These are phyloP conservation scores for Neonectria coccinea DNA, from an alignment of 2,329 filamentous ascomycete genomes.

Conservation along the genomic window DNA sequence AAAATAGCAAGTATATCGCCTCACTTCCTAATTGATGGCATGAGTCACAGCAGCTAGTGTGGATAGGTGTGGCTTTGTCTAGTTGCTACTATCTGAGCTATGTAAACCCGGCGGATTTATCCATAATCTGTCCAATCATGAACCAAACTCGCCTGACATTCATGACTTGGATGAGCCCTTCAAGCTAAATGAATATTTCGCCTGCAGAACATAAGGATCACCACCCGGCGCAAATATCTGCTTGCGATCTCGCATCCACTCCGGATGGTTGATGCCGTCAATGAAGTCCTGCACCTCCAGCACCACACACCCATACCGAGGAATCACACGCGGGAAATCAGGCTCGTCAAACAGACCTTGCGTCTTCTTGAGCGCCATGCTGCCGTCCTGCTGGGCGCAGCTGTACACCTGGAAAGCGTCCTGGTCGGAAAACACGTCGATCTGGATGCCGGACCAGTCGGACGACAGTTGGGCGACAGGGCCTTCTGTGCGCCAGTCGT, in stretches of 20 bases:
- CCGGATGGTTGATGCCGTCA: slow-evolving; percentile 90
- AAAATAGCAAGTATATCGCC: no score
- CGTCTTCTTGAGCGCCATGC: slow-evolving; percentile 74
- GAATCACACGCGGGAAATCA: slow-evolving; percentile 71
- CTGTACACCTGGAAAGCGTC: slow-evolving; percentile 90
- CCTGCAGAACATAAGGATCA: slow-evolving; percentile 71
- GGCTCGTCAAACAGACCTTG: slow-evolving; percentile 71
- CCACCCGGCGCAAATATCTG: slow-evolving; percentile 71
- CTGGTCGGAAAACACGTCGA: slow-evolving; percentile 87
- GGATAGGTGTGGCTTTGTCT: neutral
- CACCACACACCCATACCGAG: slow-evolving; percentile 86
- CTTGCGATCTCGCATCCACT: slow-evolving; percentile 78
- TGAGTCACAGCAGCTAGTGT: no score
- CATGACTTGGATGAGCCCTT: slow-evolving; percentile 45
- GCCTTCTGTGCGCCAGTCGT: slow-evolving; percentile 71
- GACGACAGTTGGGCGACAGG: slow-evolving; percentile 77
- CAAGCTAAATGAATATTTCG: slow-evolving; percentile 70
- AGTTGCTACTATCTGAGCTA: neutral
- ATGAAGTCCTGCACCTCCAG: slow-evolving; percentile 96
- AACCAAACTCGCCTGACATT: neutral
- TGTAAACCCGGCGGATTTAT: neutral
- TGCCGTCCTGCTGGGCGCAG: slow-evolving; percentile 82
- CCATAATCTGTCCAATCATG: neutral
- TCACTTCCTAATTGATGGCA: no score
- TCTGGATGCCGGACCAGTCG: slow-evolving; percentile 82